These are phyloP conservation scores for Astragalus glycyphyllos DNA, from an alignment of 306 rosid genomes.

Conservation along the genomic window DNA sequence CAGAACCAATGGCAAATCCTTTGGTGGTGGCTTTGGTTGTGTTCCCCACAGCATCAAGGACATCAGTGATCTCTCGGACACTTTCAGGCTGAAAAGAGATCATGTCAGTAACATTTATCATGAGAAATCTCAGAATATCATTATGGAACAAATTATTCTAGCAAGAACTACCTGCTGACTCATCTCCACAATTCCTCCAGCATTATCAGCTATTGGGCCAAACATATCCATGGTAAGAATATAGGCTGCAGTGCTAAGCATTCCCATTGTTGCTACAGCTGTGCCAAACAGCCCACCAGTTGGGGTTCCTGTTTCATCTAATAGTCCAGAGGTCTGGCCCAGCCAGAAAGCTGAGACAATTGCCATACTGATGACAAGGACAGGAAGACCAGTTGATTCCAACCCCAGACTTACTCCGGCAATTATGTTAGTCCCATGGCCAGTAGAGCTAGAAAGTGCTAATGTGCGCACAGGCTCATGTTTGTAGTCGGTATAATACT, in stretches of 20 bases:
- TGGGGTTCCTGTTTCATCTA: conserved; percentile 84
- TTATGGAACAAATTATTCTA: conserved; percentile 29
- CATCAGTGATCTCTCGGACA: conserved; percentile 96
- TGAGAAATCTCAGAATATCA: conserved; percentile 36
- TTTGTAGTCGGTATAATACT: conserved; percentile 97
- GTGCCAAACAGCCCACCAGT: conserved; percentile 99
- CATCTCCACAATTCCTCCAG: conserved; percentile 99
- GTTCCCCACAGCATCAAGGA: conserved; percentile 97
- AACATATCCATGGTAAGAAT: conserved; percentile 99
- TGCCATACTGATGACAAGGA: conserved; percentile 89
- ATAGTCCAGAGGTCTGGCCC: conserved; percentile 86
- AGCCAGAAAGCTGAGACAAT: conserved; percentile 93
- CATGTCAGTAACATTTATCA: conserved; percentile 18
- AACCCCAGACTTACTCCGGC: conserved; percentile 99
- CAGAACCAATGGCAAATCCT: conserved; percentile 99
- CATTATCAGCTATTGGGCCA: conserved; percentile 99
- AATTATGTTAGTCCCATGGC: conserved; percentile 98
- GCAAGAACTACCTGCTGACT: conserved; percentile 84
- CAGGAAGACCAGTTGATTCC: conserved; percentile 98
- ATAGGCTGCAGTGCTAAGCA: conserved; percentile 99
- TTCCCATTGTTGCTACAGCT: conserved; percentile 99
- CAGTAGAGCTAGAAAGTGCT: conserved; percentile 93
- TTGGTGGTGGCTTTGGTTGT: conserved; percentile 98
- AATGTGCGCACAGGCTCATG: conserved; percentile 95
- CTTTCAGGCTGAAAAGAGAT: conserved; percentile 82